Base-by-base conservation (phyloP, 345 rosid species). In the Mangifera indica region DNA sequence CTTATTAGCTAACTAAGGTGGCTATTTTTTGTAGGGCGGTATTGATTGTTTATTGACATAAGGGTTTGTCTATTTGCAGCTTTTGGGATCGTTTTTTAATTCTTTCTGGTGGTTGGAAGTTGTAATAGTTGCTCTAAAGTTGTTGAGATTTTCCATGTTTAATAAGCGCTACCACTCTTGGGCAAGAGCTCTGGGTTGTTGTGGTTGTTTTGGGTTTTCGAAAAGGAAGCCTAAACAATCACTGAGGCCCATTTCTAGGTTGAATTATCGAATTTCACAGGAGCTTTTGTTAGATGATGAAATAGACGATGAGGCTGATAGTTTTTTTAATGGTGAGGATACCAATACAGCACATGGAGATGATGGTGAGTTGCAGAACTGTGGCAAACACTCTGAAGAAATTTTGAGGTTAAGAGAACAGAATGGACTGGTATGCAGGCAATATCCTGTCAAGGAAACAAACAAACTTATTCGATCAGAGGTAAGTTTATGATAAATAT, bases 361-460 rank as follows among this genome's bases (percentile, higher is more conserved):
- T 37, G 82, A 85, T 8, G 73, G 71, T 49, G 93, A 87, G 78
- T 72, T 78, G 69, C 80, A 73, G 75, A 81, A 60, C 79, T 81
- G 76, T 55, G 83, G 76, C 72, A 85, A 87, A 80, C 66, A 69
- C 14, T 84, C 98, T 24, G 96, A 93, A 74, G 97, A 95, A 68
- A 88, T 89, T 79, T 80, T 95, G 78, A 88, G 81, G 77, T 72
- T 80, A 40, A 91, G 89, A 84, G 81, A 83, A 73, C 85, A 84
- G 67, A 84, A 82, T 84, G 98, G 91, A 77, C 63, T 85, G 76
- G 81, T 89, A 81, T 95, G 99, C 86, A 86, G 99, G 87, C 91
- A 87, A 60, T 79, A 76, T 82, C 97, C 98, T 61, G 98, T 92
- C 32, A 91, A 87, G 84, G 97, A 91, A 88, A 91, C 99, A 21